Evolutionary conservation across 306 rosid species (phyloP).

Genomic region (Cicer cuneatum): DNA sequence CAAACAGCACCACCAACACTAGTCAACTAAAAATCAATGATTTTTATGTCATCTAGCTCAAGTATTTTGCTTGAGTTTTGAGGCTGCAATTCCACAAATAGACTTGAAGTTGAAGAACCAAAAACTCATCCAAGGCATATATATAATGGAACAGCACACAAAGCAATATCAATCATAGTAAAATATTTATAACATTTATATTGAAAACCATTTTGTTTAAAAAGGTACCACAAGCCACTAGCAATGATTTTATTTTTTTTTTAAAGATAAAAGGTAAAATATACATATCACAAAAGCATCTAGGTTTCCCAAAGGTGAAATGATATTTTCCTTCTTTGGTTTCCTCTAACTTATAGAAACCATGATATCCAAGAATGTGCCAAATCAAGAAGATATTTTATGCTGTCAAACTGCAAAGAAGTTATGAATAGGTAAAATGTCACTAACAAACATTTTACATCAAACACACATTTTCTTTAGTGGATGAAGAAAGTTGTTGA

Average conservation of each 20-base stretch:
- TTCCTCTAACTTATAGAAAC: neutral
- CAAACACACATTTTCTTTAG: neutral
- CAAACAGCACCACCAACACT: slow-evolving; percentile 47
- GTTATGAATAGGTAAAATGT: slow-evolving; percentile 4
- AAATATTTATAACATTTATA: neutral
- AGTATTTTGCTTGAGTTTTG: slow-evolving; percentile 26
- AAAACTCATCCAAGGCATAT: neutral
- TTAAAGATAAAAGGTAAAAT: neutral
- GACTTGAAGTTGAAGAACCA: neutral
- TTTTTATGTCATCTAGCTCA: slow-evolving; percentile 38
- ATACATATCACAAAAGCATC: neutral
- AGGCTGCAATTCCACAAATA: slow-evolving; percentile 24
- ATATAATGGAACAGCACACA: slow-evolving; percentile 40
- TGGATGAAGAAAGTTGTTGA: too few species aligned
- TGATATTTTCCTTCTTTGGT: neutral
- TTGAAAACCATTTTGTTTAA: neutral
- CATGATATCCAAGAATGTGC: neutral
- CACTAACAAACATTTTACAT: neutral
- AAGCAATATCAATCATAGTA: slow-evolving; percentile 29
- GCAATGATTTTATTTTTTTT: neutral
- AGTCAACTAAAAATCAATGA: slow-evolving; percentile 15
- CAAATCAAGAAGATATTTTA: neutral
- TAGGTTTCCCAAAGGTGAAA: neutral
- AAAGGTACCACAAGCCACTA: too few species aligned
- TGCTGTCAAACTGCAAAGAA: neutral